Percentiles rank a stretch among this genome's conserved stretches.
Conservation (phyloP, 1,139 yeast genomes). For the Yamadazyma sp. region DNA sequence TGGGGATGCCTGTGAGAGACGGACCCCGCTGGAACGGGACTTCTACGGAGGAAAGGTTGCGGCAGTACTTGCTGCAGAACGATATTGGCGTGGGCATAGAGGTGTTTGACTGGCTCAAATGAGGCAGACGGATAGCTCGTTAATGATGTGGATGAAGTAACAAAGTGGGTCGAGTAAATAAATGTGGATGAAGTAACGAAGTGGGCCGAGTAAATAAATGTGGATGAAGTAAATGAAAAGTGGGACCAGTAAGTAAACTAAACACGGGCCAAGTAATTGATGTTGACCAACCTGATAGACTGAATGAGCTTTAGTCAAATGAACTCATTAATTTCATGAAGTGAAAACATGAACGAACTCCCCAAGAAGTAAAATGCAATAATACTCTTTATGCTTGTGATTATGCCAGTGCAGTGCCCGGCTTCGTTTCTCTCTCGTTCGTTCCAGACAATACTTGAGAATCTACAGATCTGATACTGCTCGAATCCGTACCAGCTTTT, state of each 20-base stretch:
- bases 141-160: no score
- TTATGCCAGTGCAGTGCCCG: no score
- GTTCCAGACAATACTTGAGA: not conserved
- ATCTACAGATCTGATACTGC: constrained; percentile 3
- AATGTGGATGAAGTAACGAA: no score
- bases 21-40: constrained; percentile 56
- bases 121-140: no score
- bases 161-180: no score
- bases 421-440: not conserved
- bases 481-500: not conserved
- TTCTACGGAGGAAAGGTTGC: constrained; percentile 29
- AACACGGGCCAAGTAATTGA: no score
- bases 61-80: constrained; percentile 19
- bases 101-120: not conserved
- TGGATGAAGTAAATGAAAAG: no score
- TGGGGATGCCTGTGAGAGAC: constrained; percentile 62
- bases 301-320: no score
- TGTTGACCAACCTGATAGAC: no score
- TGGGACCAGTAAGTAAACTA: no score
- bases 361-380: not conserved
- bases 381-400: not conserved
- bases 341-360: not conserved
- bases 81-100: constrained; percentile 2
- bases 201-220: no score
- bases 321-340: no score